Conservation (phyloP, 371 early-diverging fungal species). For the Smittium culicis region DNA sequence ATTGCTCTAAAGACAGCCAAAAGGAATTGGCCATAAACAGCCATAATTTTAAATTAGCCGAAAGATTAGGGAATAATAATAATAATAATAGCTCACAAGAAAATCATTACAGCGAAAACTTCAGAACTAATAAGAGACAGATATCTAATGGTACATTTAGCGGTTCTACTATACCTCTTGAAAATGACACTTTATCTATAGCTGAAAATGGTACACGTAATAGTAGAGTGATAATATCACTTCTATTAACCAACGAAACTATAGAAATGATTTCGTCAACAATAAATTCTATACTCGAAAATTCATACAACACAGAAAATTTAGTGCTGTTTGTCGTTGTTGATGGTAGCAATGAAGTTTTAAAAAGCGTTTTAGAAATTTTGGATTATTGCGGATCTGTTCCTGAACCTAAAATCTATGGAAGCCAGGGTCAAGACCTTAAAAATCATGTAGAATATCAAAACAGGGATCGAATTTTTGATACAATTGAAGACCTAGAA, state of each 20-base stretch:
- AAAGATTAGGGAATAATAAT: neutral
- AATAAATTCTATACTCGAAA: slow-evolving; percentile 23
- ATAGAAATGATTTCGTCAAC: slow-evolving; percentile 21
- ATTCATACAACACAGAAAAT: slow-evolving; percentile 20
- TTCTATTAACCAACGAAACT: slow-evolving; percentile 18
- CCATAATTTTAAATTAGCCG: too few relatives aligned
- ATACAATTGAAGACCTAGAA: slow-evolving; percentile 10
- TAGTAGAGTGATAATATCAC: slow-evolving; percentile 14
- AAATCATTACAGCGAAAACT: neutral
- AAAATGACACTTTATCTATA: neutral
- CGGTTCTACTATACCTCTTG: neutral
- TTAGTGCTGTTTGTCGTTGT: slow-evolving; percentile 23
- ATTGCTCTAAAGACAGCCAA: neutral
- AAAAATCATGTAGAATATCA: neutral
- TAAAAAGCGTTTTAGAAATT: slow-evolving; percentile 15
- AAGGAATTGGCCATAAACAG: too few relatives aligned
- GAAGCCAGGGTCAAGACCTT: slow-evolving; percentile 17
- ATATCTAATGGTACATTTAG: neutral
- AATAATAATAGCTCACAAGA: neutral
- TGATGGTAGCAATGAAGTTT: slow-evolving; percentile 20
- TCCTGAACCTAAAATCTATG: slow-evolving; percentile 29
- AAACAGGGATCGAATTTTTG: neutral
- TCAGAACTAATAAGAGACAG: too few relatives aligned
- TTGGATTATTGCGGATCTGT: slow-evolving; percentile 20
- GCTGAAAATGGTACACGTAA: neutral